These are phyloP conservation scores for Parascedosporium putredinis DNA, from an alignment of 2,329 filamentous ascomycete species.

Conservation along the genomic window DNA sequence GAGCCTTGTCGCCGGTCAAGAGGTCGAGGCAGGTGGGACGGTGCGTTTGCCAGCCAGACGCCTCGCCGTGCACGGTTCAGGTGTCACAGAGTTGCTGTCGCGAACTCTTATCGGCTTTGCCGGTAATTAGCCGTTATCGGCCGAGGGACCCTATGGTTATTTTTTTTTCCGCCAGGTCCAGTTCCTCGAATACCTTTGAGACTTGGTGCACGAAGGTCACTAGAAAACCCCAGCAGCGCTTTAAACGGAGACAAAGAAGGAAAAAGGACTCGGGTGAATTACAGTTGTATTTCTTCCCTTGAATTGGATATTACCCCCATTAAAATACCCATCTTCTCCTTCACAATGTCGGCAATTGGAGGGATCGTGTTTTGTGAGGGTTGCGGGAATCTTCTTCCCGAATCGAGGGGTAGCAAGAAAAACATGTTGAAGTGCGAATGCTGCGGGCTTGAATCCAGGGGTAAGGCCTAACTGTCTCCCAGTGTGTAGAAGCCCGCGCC, in stretches of 20 bases:
- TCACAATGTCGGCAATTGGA: slow-evolving; percentile 73
- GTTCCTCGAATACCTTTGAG: not conserved
- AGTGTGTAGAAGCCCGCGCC: not conserved
- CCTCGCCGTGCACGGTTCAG: not conserved
- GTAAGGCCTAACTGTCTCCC: slow-evolving; percentile 32
- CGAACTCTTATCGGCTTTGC: not conserved
- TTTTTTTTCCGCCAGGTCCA: not conserved
- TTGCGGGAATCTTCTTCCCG: slow-evolving; percentile 82
- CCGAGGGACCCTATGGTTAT: not conserved
- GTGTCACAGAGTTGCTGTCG: not conserved
- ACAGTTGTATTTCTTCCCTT: too few relatives aligned
- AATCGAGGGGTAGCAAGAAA: slow-evolving; percentile 65
- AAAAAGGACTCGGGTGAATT: too few relatives aligned
- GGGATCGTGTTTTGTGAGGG: slow-evolving; percentile 87
- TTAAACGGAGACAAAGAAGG: too few relatives aligned
- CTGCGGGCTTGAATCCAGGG: slow-evolving; percentile 77
- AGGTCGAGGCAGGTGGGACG: not conserved
- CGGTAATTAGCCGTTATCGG: not conserved
- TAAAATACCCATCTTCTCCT: not conserved
- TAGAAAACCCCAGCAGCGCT: too few relatives aligned
- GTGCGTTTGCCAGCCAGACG: not conserved
- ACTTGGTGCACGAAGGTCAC: too few relatives aligned
- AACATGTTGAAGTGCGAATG: slow-evolving; percentile 73
- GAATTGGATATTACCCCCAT: not conserved
- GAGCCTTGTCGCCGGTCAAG: not conserved